Conservation (phyloP, 352 stramenopile genomes). For the Bremia lactucae region DNA sequence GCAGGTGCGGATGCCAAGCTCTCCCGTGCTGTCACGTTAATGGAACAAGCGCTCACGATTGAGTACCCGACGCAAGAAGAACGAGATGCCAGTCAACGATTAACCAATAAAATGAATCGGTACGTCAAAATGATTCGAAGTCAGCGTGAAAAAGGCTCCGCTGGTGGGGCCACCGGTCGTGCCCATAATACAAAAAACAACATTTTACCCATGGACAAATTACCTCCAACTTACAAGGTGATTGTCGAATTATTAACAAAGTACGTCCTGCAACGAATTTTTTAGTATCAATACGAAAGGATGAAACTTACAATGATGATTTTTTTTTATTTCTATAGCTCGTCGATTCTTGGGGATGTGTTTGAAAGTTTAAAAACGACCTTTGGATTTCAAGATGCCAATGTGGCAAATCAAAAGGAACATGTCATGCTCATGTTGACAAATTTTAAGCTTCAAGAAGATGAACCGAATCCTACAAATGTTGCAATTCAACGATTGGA, state of each 20-base stretch:
- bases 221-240: constrained; percentile 50
- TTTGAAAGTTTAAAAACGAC: constrained; percentile 90
- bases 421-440: constrained; percentile 65
- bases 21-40: constrained; percentile 49
- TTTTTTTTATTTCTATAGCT: constrained; percentile 60
- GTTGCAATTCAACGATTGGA: constrained; percentile 38
- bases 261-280: too few species aligned
- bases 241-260: constrained; percentile 43
- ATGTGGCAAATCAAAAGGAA: constrained; percentile 62
- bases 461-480: constrained; percentile 22
- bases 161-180: constrained; percentile 12
- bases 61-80: constrained; percentile 56
- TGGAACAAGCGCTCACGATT: constrained; percentile 65
- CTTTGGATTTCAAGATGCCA: constrained; percentile 92
- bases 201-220: constrained; percentile 53
- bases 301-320: too few species aligned
- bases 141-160: constrained; percentile 42
- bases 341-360: constrained; percentile 37
- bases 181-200: constrained; percentile 43
- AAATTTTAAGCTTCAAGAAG: constrained; percentile 65
- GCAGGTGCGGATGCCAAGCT: constrained; percentile 51
- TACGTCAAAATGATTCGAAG: constrained; percentile 83
- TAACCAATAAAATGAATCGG: constrained; percentile 76
- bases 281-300: too few species aligned
- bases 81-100: constrained; percentile 44